Percentiles rank a stretch among this genome's conserved stretches.
phyloP scores from a whole-genome alignment of 352 stramenopile species.

The Globisporangium takayamanum region DNA sequence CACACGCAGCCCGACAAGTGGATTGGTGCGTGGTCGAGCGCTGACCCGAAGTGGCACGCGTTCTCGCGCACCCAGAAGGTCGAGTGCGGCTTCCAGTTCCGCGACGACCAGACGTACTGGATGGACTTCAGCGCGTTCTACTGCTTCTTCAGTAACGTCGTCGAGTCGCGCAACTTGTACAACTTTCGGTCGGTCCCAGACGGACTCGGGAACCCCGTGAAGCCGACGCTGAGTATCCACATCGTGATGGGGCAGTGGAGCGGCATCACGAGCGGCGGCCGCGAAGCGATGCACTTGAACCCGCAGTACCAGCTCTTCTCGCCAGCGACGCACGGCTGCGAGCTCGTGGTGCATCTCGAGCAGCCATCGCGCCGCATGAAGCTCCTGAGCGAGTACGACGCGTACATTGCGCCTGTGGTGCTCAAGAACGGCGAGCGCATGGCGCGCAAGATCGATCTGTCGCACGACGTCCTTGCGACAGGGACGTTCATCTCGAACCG shows the following conservation, averaged over 20 bases:
- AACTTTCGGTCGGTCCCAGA: conserved; percentile 68
- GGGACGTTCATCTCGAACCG: conserved; percentile 85
- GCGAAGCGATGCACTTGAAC: conserved; percentile 80
- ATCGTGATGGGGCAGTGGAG: conserved; percentile 77
- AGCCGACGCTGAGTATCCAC: conserved; percentile 60
- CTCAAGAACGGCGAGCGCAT: conserved; percentile 59
- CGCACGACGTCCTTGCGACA: conserved; percentile 64
- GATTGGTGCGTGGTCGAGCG: conserved; percentile 61
- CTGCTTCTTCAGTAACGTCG: conserved; percentile 68
- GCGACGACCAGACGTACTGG: conserved; percentile 75
- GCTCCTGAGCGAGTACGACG: conserved; percentile 68
- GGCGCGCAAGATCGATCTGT: conserved; percentile 79
- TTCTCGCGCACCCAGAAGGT: conserved; percentile 73
- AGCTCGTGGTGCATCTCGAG: conserved; percentile 55
- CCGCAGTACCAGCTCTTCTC: conserved; percentile 81
- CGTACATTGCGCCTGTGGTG: conserved; percentile 74
- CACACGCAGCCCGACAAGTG: conserved; percentile 60
- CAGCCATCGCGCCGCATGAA: conserved; percentile 70
- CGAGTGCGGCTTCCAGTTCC: conserved; percentile 71
- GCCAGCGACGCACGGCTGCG: conserved; percentile 42
- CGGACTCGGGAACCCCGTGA: conserved; percentile 48
- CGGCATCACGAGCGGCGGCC: conserved; percentile 66
- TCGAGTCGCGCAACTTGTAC: conserved; percentile 81
- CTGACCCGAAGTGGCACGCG: conserved; percentile 62
- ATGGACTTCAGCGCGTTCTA: conserved; percentile 78